These are phyloP conservation scores for Phytophthora kernoviae DNA, from an alignment of 352 stramenopile genomes.

Conservation along the genomic window DNA sequence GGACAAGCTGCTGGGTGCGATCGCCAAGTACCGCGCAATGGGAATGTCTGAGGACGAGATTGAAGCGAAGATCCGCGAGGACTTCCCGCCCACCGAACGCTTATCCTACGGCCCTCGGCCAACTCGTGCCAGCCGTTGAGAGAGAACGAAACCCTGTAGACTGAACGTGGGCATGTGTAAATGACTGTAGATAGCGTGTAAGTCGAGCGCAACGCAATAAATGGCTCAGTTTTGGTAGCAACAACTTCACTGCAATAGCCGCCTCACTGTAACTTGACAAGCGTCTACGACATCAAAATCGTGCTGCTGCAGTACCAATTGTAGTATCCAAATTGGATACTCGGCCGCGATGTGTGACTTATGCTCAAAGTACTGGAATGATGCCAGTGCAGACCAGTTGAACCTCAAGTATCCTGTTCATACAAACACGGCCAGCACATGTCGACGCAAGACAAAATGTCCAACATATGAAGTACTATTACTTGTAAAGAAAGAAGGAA, in stretches of 20 bases:
- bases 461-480: conserved; percentile 33
- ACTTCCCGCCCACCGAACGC: conserved; percentile 63
- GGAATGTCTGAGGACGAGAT: conserved; percentile 71
- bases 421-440: too few species aligned
- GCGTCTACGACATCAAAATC: neutral
- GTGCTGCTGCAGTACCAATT: neutral
- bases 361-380: too few species aligned
- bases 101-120: conserved; percentile 29
- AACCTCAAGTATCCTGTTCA: too few species aligned
- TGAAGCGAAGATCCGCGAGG: conserved; percentile 61
- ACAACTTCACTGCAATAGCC: neutral
- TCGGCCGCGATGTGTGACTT: too few species aligned
- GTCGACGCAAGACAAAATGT: neutral
- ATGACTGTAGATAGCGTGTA: conserved; percentile 33
- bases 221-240: conserved; percentile 28
- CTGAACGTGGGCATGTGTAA: conserved; percentile 25
- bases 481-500: conserved; percentile 13
- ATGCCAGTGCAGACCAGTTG: neutral
- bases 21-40: conserved; percentile 63
- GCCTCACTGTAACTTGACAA: too few species aligned
- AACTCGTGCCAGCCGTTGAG: conserved; percentile 30
- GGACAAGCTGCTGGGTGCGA: conserved; percentile 62
- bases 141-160: conserved; percentile 7
- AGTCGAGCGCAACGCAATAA: conserved; percentile 27
- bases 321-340: too few species aligned